Evolutionary conservation across 495 filamentous ascomycete species (phyloP), one percentile per base, ranked within the genome.

Genomic region (Viridothelium virens): DNA sequence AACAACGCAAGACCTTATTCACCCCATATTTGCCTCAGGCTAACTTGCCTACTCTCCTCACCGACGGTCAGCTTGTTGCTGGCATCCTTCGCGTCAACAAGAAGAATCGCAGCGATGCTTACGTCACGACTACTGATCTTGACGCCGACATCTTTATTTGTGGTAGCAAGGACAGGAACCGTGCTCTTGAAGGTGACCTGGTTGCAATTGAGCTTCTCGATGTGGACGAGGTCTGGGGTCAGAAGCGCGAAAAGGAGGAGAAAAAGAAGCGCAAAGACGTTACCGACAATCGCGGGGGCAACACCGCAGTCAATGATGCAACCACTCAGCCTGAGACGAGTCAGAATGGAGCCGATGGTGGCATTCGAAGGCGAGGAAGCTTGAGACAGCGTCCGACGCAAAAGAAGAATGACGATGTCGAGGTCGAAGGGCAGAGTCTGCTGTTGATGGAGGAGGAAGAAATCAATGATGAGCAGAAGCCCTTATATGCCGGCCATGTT

Each of bases 221-320:
- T 74, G 94, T 98, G 2, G 94, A 97, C 75, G 94, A 98, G 73
- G 94, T 98, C 10, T 98, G 94, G 94, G 85, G 88, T 16, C 94
- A 98, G 79, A 98, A 98, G 81, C 89, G 91, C 33, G 94, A 98
- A 75, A 98, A 98, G 74, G 94, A 98, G 76, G 94, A 98, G 72
- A 98, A 98, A 82, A 98, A 98, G 86, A 97, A 97, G 81, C 89
- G 94, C 75, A 98, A 98, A 81, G 94, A 98, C 72, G 94, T 96
- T 66, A 95, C 91, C 33, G 94, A 97, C 72, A 91, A 91, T 59
- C 86, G 94, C 65, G 86, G 86, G 41, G 84, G 86, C 53, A 81
- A 81, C 68, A 89, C 80, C 39, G 88, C 80, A 38, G 89, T 86
- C 71, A 86, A 89, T 50, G 86, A 86, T 73, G 76, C 76, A 82